Evolutionary conservation across 2,329 filamentous ascomycete genomes (phyloP).

Genomic region (Xenosphaeropsis pyriputrescens): DNA sequence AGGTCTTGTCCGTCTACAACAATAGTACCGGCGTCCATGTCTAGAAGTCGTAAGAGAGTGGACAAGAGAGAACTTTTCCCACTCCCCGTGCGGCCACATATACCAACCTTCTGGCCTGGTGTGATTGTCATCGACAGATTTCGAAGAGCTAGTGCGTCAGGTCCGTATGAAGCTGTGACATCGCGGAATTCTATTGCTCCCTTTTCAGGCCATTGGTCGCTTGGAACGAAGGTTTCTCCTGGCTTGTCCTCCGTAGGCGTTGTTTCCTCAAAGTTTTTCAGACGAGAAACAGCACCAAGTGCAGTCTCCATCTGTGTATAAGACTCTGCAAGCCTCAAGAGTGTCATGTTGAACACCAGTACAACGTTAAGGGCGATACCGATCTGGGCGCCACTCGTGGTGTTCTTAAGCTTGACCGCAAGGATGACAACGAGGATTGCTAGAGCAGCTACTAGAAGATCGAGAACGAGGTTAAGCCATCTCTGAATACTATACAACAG

Average conservation of each 20-base stretch:
- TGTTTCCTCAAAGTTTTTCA: slow-evolving; percentile 33
- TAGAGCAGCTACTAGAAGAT: slow-evolving; percentile 6
- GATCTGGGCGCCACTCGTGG: slow-evolving; percentile 8
- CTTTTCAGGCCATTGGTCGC: slow-evolving; percentile 17
- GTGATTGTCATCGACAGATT: slow-evolving; percentile 1
- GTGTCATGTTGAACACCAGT: slow-evolving; percentile 8
- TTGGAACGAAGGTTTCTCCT: slow-evolving; percentile 2
- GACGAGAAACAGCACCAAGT: slow-evolving; percentile 38
- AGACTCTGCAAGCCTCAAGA: slow-evolving; percentile 18
- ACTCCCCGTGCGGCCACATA: slow-evolving; percentile 34
- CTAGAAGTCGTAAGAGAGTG: slow-evolving; percentile 31
- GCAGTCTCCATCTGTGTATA: slow-evolving; percentile 44
- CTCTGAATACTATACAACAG: slow-evolving; percentile 38
- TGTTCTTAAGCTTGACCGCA: slow-evolving; percentile 5
- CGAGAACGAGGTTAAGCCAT: slow-evolving; percentile 35
- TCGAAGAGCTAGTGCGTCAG: not conserved
- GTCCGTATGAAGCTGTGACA: slow-evolving; percentile 14
- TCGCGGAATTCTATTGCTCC: slow-evolving; percentile 19
- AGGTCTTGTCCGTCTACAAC: slow-evolving; percentile 25
- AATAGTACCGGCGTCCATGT: slow-evolving; percentile 24
- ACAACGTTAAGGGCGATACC: slow-evolving; percentile 13
- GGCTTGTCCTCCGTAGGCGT: slow-evolving; percentile 19
- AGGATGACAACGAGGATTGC: slow-evolving; percentile 7
- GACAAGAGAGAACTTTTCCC: slow-evolving; percentile 26
- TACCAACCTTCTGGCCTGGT: slow-evolving; percentile 27